These are phyloP conservation scores for Rhizophagus sp. DNA, from an alignment of 192 early-diverging fungal species.

Conservation along the genomic window DNA sequence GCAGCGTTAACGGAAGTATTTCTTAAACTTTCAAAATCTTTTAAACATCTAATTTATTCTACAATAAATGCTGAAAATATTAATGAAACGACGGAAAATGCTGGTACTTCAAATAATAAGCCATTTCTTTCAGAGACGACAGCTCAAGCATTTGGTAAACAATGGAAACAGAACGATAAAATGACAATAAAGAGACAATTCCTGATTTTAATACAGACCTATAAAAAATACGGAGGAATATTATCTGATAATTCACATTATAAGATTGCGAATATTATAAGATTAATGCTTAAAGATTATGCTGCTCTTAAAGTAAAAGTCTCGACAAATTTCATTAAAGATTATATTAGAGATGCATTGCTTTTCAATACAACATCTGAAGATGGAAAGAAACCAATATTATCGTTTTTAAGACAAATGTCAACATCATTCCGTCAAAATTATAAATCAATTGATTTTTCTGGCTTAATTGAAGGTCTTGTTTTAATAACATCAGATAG, in stretches of 20 bases:
- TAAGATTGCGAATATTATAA: constrained; percentile 48
- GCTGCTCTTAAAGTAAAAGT: constrained; percentile 38
- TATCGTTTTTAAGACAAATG: constrained; percentile 33
- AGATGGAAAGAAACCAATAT: constrained; percentile 28
- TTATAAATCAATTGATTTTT: constrained; percentile 50
- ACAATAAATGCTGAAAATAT: neutral
- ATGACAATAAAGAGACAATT: constrained; percentile 59
- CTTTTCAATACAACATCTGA: neutral
- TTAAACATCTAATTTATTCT: constrained; percentile 36
- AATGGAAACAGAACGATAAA: constrained; percentile 60
- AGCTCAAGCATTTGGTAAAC: constrained; percentile 48
- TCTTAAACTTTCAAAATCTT: constrained; percentile 48
- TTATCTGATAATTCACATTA: constrained; percentile 48
- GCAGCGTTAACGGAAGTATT: constrained; percentile 53
- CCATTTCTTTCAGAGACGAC: neutral
- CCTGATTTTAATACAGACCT: constrained; percentile 45
- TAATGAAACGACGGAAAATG: neutral
- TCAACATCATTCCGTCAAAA: constrained; percentile 36
- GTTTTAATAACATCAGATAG: constrained; percentile 39
- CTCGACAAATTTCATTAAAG: constrained; percentile 49
- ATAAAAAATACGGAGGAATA: constrained; percentile 45
- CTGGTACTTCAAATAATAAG: neutral
- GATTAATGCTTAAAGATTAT: constrained; percentile 50
- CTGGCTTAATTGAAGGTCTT: constrained; percentile 49
- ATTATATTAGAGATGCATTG: constrained; percentile 45